A percentile compares a stretch with the other conserved stretches of the same genome.
Evolutionary conservation across 1,139 yeast genomes (phyloP).

Genomic region (Yamadazyma dendronema): DNA sequence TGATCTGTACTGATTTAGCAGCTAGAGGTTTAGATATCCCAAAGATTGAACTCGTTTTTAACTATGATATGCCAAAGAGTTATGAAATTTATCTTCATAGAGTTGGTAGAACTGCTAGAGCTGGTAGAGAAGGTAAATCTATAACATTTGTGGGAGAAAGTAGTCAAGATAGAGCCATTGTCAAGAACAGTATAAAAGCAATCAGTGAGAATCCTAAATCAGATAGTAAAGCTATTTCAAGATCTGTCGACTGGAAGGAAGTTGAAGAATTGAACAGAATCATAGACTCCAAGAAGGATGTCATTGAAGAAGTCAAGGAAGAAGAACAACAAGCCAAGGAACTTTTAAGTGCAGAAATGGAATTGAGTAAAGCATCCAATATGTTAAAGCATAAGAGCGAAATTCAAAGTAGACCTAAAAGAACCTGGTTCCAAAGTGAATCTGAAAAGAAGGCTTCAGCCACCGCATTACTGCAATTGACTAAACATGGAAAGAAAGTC

Average conservation of each 20-base stretch:
- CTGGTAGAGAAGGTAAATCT: constrained; percentile 93
- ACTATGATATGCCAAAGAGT: constrained; percentile 93
- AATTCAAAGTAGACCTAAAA: constrained; percentile 83
- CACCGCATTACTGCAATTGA: constrained; percentile 40
- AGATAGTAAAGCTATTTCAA: constrained; percentile 65
- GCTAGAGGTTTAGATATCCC: constrained; percentile 99
- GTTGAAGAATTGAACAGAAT: constrained; percentile 66
- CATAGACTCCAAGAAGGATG: constrained; percentile 56
- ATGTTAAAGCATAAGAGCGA: constrained; percentile 76
- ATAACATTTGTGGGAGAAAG: constrained; percentile 93
- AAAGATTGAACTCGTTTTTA: constrained; percentile 88
- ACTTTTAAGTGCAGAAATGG: constrained; percentile 85
- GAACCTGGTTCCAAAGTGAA: constrained; percentile 94
- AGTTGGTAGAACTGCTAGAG: constrained; percentile 99
- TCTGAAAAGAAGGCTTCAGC: constrained; percentile 55
- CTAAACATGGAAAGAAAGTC: constrained; percentile 43
- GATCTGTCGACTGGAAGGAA: constrained; percentile 83
- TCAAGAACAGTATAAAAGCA: constrained; percentile 76
- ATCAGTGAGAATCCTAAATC: constrained; percentile 43
- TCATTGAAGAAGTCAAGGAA: constrained; percentile 71
- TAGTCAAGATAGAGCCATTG: constrained; percentile 79
- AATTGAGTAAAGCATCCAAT: constrained; percentile 80
- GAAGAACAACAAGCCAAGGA: constrained; percentile 92
- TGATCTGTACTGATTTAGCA: constrained; percentile 95
- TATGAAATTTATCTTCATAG: constrained; percentile 92